These are phyloP conservation scores for Aureobasidium sp. DNA, from an alignment of 2,329 filamentous ascomycete genomes.

Conservation along the genomic window DNA sequence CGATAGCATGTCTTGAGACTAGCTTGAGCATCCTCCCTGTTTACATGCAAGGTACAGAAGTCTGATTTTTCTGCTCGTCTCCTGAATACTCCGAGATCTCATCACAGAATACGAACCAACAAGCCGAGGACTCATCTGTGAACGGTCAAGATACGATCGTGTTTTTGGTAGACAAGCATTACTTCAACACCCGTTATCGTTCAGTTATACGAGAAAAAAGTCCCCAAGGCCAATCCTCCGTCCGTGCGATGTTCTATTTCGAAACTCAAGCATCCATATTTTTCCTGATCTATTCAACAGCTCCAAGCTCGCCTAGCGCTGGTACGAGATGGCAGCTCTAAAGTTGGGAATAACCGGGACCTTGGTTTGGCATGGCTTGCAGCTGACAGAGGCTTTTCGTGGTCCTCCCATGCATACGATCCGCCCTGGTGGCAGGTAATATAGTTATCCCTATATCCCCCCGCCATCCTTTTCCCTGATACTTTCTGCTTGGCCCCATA, in stretches of 20 bases:
- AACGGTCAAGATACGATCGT: background rate
- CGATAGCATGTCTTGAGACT: conserved; percentile 6
- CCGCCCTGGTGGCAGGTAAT: conserved; percentile 9
- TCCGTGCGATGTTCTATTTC: conserved; percentile 8
- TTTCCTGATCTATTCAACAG: background rate
- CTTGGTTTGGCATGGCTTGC: conserved; percentile 1
- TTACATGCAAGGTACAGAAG: conserved; percentile 7
- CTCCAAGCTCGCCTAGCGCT: background rate
- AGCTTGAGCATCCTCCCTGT: background rate
- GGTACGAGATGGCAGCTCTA: background rate
- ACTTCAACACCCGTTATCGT: background rate
- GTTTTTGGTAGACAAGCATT: background rate
- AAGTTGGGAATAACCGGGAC: background rate
- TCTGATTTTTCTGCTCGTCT: background rate
- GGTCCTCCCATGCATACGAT: background rate
- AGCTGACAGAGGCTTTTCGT: conserved; percentile 3
- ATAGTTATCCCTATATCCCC: background rate
- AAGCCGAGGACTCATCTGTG: background rate
- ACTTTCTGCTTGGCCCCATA: background rate
- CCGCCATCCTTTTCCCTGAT: background rate
- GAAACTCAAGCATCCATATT: conserved; percentile 10
- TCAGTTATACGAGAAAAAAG: background rate
- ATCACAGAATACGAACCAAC: background rate
- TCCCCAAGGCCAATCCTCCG: background rate
- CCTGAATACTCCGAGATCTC: background rate